Evolutionary conservation across 495 filamentous ascomycete species (phyloP).

Genomic region (Pyronema domesticum): DNA sequence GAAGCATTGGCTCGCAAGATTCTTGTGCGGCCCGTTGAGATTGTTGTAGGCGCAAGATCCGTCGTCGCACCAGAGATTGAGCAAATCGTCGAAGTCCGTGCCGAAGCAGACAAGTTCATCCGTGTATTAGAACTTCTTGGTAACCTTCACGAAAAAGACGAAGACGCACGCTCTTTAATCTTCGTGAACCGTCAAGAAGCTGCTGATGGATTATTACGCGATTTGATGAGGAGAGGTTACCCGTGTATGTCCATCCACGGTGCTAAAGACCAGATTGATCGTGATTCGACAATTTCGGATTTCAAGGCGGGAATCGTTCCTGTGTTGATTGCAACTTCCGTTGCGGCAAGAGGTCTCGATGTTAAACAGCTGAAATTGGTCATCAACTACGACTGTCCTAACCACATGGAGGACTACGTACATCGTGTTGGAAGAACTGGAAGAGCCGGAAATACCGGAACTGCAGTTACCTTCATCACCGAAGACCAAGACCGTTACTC

Average conservation of each 20-base stretch:
- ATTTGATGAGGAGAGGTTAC: constrained; percentile 76
- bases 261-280: constrained; percentile 87
- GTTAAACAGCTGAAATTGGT: constrained; percentile 94
- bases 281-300: constrained; percentile 82
- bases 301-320: constrained; percentile 87
- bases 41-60: constrained; percentile 76
- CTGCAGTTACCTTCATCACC: constrained; percentile 86
- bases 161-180: constrained; percentile 74
- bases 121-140: constrained; percentile 74
- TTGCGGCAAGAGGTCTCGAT: constrained; percentile 87
- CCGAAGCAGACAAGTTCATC: constrained; percentile 67
- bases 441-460: constrained; percentile 84
- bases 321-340: constrained; percentile 83
- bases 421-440: constrained; percentile 91
- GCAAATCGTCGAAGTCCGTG: constrained; percentile 77
- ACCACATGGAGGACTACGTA: constrained; percentile 95
- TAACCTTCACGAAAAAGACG: constrained; percentile 68
- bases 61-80: constrained; percentile 90
- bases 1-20: constrained; percentile 78
- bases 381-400: constrained; percentile 91
- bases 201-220: constrained; percentile 65
- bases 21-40: constrained; percentile 71
- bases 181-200: constrained; percentile 94
- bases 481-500: constrained; percentile 81
- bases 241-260: constrained; percentile 94